Evolutionary conservation across 2,329 filamentous ascomycete species (phyloP), one percentile per base, ranked within the genome.

Genomic region (Remersonia thermophila): DNA sequence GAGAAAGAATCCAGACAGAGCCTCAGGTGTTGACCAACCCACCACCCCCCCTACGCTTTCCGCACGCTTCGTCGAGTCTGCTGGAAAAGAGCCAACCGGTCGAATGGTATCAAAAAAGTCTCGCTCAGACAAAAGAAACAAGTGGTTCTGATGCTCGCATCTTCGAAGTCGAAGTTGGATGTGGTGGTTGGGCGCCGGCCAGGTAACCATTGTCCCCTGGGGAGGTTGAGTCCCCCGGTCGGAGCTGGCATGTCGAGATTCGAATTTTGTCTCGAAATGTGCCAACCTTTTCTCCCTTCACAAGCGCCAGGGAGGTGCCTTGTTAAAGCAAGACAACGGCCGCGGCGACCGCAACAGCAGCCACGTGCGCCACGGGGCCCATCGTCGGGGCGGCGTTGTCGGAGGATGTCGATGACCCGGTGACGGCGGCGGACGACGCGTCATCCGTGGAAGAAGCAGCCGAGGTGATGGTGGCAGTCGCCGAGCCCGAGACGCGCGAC

Each of bases 301-400:
- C 20, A 5, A 9, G 20, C 20, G 20, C 5, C 20, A 6, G 20
- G 20, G 5, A 23, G 20, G 9, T 6, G 9, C 5, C 9, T 9
- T 5, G 5, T 23, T 70, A 76, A 51, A 75, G 55, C 39, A 75
- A 44, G n/a, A 61, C 66, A 12, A 63, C 63, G 32, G 60, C 60
- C n/a, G 67, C 50, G 46, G 71, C 61, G 36, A 67, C 69, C 30
- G 62, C 62, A 31, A 70, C 49, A 35, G 65, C 20, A 9, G 69
- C 47, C 25, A 62, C 65, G 10, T 70, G 49, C 31, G 62, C 59
- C 34, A 59, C 56, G 12, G 61, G 62, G 30, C 61, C 57, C 29
- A 72, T 54, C 15, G 59, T 57, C 16, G 56, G 51, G n/a, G 56
- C 67, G 41, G 61, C 65, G 48, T 55, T 64, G 36, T 52, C 52